Evolutionary conservation across 1,139 yeast genomes (phyloP), one percentile per base, ranked within the genome.

Genomic region (Blastobotrys arbuscula): DNA sequence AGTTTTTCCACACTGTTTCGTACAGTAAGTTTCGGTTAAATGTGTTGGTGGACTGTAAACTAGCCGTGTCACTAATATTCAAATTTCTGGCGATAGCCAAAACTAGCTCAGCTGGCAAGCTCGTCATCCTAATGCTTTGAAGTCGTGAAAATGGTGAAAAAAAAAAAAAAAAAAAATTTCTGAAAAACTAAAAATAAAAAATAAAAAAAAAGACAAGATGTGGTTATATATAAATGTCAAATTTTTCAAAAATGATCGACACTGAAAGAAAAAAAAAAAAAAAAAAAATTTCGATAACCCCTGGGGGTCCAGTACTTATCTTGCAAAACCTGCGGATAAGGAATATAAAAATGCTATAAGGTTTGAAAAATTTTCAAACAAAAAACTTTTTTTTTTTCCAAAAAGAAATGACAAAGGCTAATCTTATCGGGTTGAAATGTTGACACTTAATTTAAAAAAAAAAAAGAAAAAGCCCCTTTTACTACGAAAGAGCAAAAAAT

Each of bases 51-150:
- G 16, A 5, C 15, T 45, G 48, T 15, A 39, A 34, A 20, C 15
- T 45, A 20, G 31, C 24, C 5, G 19, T 13, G 2, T 39, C 48
- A 2, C n/a, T 21, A 10, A 13, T 24, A n/a, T 20, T 19, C 21
- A 44, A 38, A 15, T 20, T 18, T 7, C 35, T 39, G 23, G 24
- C 39, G 19, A 45, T 18, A 3, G 33, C 19, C n/a, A 31, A 26
- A 2, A 45, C 42, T n/a, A 45, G 23, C 20, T 45, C 48, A 16
- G 35, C 26, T 15, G 45, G 45, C 10, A 42, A 37, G 4, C 18
- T 6, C 8, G 3, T 23, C 42, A 39, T 39, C n/a, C 16, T 39
- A n/a, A n/a, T n/a, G n/a, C n/a, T n/a, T n/a, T 7, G 28, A 24
- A 24, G 6, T 10, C 28, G 28, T 24, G 28, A 24, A 24, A 10